phyloP scores from a whole-genome alignment of 140 eudicot genomes.

The Oenanthe javanica region DNA sequence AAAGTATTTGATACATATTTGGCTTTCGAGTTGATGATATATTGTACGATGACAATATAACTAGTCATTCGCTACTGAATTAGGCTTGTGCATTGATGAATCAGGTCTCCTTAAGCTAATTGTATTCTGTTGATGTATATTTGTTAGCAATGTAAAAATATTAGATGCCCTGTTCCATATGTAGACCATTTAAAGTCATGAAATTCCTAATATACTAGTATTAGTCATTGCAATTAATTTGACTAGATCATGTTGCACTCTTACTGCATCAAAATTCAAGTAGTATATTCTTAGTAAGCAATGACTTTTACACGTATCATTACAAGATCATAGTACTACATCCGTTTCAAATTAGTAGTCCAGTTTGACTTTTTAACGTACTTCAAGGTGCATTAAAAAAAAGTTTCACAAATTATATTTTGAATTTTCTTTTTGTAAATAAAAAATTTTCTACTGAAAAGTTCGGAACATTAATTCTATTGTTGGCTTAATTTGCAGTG shows the following conservation, averaged over 20 bases:
- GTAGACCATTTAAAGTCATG: background rate
- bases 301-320: background rate
- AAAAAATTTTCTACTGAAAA: background rate
- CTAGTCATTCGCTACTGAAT: too few species aligned
- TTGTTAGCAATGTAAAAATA: background rate
- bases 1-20: too few species aligned
- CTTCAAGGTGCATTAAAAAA: too few species aligned
- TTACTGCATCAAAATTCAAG: background rate
- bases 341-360: too few species aligned
- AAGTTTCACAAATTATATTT: too few species aligned
- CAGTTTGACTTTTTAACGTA: too few species aligned
- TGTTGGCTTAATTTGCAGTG: conserved; percentile 38
- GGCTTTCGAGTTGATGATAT: too few species aligned
- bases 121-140: background rate
- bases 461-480: background rate
- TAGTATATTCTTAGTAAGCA: background rate
- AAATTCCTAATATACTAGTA: background rate
- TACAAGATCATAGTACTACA: too few species aligned
- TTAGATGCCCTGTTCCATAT: background rate
- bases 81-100: background rate
- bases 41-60: too few species aligned
- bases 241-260: background rate
- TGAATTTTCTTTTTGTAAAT: too few species aligned
- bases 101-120: background rate
- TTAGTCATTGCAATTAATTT: background rate